phyloP scores from a whole-genome alignment of 768 basidiomycete genomes.

The Russula sp. region DNA sequence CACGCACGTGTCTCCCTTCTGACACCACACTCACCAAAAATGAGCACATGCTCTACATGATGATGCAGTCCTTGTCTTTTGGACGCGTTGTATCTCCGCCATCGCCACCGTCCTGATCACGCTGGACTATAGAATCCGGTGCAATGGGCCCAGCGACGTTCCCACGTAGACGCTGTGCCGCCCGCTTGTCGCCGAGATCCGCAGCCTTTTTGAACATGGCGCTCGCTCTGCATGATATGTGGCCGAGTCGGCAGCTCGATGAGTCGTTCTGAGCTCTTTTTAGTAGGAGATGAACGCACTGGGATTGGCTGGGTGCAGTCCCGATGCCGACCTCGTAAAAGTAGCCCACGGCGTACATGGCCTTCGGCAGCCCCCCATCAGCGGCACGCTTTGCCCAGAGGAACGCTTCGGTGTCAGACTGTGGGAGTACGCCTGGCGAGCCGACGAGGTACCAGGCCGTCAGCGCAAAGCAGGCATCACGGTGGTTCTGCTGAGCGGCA shows the following conservation, averaged over 20 bases:
- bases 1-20: neutral
- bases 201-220: slow-evolving; percentile 86
- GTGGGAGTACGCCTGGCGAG: slow-evolving; percentile 93
- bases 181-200: slow-evolving; percentile 90
- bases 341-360: slow-evolving; percentile 97
- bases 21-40: neutral
- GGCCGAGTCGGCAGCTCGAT: neutral
- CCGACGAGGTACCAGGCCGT: slow-evolving; percentile 99
- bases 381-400: slow-evolving; percentile 97
- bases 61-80: slow-evolving; percentile 77
- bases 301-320: slow-evolving; percentile 53
- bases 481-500: slow-evolving; percentile 94
- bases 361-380: slow-evolving; percentile 85
- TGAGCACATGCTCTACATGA: slow-evolving; percentile 52
- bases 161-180: slow-evolving; percentile 70
- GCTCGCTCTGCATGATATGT: slow-evolving; percentile 44
- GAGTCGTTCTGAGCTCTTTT: neutral
- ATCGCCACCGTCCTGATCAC: slow-evolving; percentile 39
- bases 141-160: slow-evolving; percentile 46
- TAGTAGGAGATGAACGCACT: slow-evolving; percentile 40
- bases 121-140: slow-evolving; percentile 53
- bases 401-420: slow-evolving; percentile 97
- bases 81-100: slow-evolving; percentile 36
- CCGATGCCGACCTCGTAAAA: slow-evolving; percentile 95
- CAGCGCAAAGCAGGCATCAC: slow-evolving; percentile 94